These are phyloP conservation scores for Gymnopilus dilepis DNA, from an alignment of 768 basidiomycete genomes.

Conservation along the genomic window DNA sequence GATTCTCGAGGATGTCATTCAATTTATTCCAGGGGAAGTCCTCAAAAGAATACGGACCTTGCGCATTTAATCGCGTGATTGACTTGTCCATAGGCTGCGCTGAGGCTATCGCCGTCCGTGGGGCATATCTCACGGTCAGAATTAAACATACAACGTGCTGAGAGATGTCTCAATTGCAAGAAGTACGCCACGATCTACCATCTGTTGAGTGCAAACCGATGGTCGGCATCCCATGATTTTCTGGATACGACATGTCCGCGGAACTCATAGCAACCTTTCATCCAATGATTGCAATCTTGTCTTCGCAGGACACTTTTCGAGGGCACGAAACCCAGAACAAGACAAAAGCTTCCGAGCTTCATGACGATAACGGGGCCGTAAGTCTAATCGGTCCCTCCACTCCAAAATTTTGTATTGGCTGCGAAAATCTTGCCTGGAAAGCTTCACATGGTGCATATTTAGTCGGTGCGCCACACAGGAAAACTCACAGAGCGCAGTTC, in stretches of 20 bases:
- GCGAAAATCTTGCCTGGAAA: not conserved
- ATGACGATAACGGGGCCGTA: not conserved
- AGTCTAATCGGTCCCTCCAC: not conserved
- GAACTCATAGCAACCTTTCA: not conserved
- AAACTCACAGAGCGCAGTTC: not conserved
- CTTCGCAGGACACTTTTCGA: not conserved
- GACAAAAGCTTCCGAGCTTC: not conserved
- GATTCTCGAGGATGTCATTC: constrained; percentile 8
- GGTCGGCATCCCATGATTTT: constrained; percentile 5
- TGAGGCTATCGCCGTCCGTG: constrained; percentile 1
- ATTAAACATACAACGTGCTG: not conserved
- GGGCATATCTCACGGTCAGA: not conserved
- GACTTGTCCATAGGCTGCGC: not conserved
- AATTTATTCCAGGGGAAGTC: not conserved
- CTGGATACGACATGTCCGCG: not conserved
- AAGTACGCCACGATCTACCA: not conserved
- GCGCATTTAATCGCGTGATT: constrained; percentile 4
- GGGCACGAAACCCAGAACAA: not conserved
- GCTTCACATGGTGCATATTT: not conserved
- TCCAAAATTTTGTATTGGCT: not conserved
- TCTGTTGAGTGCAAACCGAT: not conserved
- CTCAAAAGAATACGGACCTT: not conserved
- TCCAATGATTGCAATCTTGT: not conserved
- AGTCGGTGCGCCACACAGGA: not conserved
- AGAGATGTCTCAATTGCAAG: not conserved